Conservation (phyloP, 768 basidiomycete genomes). For the Hypholoma sublateritium region DNA sequence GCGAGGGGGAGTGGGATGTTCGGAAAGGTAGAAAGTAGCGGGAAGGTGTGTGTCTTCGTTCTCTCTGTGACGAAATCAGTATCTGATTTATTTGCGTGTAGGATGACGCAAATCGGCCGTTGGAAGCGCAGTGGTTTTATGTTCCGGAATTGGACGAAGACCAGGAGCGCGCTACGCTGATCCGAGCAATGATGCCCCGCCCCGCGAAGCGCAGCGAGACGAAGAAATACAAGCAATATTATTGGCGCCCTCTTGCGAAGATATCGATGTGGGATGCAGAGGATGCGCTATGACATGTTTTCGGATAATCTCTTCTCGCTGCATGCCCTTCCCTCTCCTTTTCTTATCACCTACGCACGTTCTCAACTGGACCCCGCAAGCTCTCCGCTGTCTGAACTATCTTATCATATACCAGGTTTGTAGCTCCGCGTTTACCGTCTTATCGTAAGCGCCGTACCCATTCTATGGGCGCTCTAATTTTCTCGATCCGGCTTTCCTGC, state of each 20-base stretch:
- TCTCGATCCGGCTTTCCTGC: background rate
- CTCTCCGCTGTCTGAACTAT: too few species aligned
- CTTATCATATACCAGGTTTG: too few species aligned
- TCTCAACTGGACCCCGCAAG: background rate
- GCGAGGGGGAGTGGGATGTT: slow-evolving; percentile 58
- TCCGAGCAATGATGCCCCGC: slow-evolving; percentile 73
- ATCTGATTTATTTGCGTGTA: slow-evolving; percentile 19
- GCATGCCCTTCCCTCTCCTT: background rate
- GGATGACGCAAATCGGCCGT: slow-evolving; percentile 47
- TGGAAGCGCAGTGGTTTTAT: slow-evolving; percentile 76
- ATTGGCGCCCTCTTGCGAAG: slow-evolving; percentile 73
- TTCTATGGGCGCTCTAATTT: background rate
- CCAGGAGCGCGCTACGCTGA: slow-evolving; percentile 64
- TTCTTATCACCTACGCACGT: background rate
- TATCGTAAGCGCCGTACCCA: background rate
- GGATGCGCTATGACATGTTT: slow-evolving; percentile 45
- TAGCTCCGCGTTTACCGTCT: background rate
- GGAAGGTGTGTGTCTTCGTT: slow-evolving; percentile 41
- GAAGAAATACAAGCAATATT: slow-evolving; percentile 86
- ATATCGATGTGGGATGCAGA: slow-evolving; percentile 75
- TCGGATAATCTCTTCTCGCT: background rate
- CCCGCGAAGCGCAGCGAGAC: slow-evolving; percentile 73
- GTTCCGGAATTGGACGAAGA: slow-evolving; percentile 72
- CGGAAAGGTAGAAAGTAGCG: slow-evolving; percentile 68
- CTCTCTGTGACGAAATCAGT: slow-evolving; percentile 8